Percentiles rank a stretch among this genome's conserved stretches.
These are phyloP conservation scores for Sphagnum tenellum DNA, from an alignment of 225 moss, liverwort and hornwort species.

Conservation along the genomic window DNA sequence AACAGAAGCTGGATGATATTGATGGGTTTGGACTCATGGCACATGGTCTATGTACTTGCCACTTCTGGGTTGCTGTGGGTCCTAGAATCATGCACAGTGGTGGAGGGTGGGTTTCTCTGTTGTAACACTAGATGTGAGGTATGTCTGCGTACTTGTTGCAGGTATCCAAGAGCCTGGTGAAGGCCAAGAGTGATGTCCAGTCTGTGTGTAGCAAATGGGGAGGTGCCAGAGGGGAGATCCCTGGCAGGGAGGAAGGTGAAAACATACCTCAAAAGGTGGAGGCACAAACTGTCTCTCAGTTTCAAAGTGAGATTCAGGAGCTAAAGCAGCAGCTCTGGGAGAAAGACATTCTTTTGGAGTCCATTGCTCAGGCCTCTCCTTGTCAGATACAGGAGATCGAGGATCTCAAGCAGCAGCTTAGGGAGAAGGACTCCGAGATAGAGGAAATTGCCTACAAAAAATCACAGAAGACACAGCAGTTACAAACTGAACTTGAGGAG, in stretches of 20 bases:
- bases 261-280: slow-evolving; percentile 57
- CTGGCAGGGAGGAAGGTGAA: slow-evolving; percentile 61
- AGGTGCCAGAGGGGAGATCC: slow-evolving; percentile 37
- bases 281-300: slow-evolving; percentile 9
- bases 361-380: slow-evolving; percentile 9
- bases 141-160: slow-evolving; percentile 1
- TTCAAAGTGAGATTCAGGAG: slow-evolving; percentile 5
- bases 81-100: too few species aligned
- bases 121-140: too few species aligned
- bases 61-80: too few species aligned
- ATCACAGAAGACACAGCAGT: too few species aligned
- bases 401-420: slow-evolving; percentile 21
- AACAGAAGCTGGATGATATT: too few species aligned
- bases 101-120: too few species aligned
- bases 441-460: neutral
- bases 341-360: slow-evolving; percentile 44
- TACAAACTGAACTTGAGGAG: too few species aligned
- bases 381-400: slow-evolving; percentile 11
- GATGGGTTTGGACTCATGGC: too few species aligned
- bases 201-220: slow-evolving; percentile 19
- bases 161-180: slow-evolving; percentile 19
- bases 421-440: slow-evolving; percentile 20
- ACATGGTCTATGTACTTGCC: too few species aligned
- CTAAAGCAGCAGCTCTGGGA: slow-evolving; percentile 3
- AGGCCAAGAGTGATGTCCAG: too few species aligned